Conservation (phyloP, 2,329 filamentous ascomycete genomes). For the Aspergillus tubingensis region DNA sequence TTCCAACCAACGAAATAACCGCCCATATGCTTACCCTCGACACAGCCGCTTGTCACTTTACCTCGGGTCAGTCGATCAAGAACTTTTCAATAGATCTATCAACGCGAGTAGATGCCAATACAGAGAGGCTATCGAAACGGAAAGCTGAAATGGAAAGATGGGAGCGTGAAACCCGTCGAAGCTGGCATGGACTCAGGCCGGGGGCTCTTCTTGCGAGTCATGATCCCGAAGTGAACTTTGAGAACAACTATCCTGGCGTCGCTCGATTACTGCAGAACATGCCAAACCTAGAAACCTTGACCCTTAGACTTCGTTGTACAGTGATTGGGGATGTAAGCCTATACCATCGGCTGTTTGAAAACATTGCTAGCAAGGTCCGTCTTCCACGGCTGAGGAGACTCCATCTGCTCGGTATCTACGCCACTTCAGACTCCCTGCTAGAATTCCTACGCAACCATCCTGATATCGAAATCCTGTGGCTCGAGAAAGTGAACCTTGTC, state of each 20-base stretch:
- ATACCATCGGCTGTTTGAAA: slow-evolving; percentile 1
- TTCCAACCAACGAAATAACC: background rate
- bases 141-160: background rate
- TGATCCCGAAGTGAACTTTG: background rate
- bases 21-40: background rate
- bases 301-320: background rate
- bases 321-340: background rate
- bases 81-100: background rate
- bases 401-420: slow-evolving; percentile 1
- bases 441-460: background rate
- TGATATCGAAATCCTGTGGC: background rate
- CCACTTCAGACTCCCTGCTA: background rate
- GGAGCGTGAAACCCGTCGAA: background rate
- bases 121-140: background rate
- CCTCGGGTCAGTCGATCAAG: background rate
- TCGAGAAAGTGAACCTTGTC: background rate
- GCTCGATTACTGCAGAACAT: background rate
- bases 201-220: background rate
- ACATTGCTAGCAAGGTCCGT: background rate
- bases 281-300: background rate
- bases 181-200: background rate
- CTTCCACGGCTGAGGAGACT: background rate
- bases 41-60: background rate
- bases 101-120: background rate
- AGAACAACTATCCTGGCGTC: background rate